A percentile compares a stretch with the other conserved stretches of the same genome.
These are phyloP conservation scores for Parasitella parasitica DNA, from an alignment of 371 early-diverging fungal species.

Conservation along the genomic window DNA sequence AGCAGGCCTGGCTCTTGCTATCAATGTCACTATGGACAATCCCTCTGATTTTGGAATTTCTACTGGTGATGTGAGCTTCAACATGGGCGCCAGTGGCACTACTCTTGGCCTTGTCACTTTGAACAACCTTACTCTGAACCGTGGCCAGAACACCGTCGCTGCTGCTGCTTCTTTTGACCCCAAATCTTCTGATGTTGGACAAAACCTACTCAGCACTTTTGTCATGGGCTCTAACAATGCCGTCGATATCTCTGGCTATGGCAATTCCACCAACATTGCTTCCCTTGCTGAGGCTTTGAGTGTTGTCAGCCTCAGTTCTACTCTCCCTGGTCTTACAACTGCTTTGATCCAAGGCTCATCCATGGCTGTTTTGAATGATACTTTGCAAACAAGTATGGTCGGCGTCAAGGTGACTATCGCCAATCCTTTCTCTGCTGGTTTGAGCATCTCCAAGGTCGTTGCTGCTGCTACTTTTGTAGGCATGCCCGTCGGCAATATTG, in stretches of 20 bases:
- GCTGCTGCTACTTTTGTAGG: constrained; percentile 50
- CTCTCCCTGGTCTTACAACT: constrained; percentile 50
- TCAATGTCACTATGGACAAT: constrained; percentile 57
- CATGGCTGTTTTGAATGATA: constrained; percentile 41
- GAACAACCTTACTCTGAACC: constrained; percentile 44
- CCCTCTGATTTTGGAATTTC: constrained; percentile 58
- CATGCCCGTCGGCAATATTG: constrained; percentile 52
- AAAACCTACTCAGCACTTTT: constrained; percentile 52
- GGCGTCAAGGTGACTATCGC: constrained; percentile 50
- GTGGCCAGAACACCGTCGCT: constrained; percentile 47
- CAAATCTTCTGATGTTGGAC: constrained; percentile 47
- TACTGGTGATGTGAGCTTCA: constrained; percentile 53
- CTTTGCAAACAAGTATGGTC: constrained; percentile 44
- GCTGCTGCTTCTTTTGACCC: constrained; percentile 54
- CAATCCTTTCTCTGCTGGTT: constrained; percentile 56
- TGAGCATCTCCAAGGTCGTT: constrained; percentile 49
- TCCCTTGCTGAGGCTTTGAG: constrained; percentile 49
- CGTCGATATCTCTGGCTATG: constrained; percentile 49
- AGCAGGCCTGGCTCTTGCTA: constrained; percentile 48
- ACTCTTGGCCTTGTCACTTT: constrained; percentile 53
- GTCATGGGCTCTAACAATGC: constrained; percentile 50
- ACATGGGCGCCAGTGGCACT: constrained; percentile 43
- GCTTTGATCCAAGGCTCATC: constrained; percentile 48
- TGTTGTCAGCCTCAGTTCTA: constrained; percentile 40
- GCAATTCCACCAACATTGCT: constrained; percentile 46